Evolutionary conservation across 2,329 filamentous ascomycete genomes (phyloP), one percentile per base, ranked within the genome.

Genomic region (Elsinoe australis): DNA sequence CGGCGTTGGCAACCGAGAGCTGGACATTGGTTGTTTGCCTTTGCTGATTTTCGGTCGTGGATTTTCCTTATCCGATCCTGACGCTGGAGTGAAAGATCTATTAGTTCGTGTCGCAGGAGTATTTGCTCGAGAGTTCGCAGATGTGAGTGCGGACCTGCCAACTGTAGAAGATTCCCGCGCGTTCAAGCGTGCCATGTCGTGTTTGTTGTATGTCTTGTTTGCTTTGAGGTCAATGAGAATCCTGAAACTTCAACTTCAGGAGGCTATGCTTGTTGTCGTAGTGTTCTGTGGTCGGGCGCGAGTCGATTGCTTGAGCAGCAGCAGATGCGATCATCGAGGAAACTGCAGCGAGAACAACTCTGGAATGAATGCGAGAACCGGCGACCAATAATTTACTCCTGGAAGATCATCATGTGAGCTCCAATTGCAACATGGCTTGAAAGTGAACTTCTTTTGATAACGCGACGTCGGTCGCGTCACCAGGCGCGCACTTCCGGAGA

Each of bases 41-140:
- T 75, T 78, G 12, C 58, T 59, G 18, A 58, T 55, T 34, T 56
- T 53, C 12, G 55, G 21, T 8, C 31, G 12, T 14, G 57, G 60
- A 18, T 61, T 61, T 3, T 55, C 52, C 53, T 73, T 73, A 49
- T 74, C 71, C 52, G 72, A 70, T 53, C 73, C 70, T 7, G 67
- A 69, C 7, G 53, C 61, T 26, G 36, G 48, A 35, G 42, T 33
- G 35, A 12, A 44, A 22, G 34, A 50, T 38, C 14, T 38, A 3
- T 21, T 26, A 15, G 31, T 38, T 24, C 56, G 51, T 19, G 54
- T 55, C 18, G 42, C 48, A 3, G 58, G 29, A 31, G 51, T 49
- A 24, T 53, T 53, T 35, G 52, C 52, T 36, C 51, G 52, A 17
- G 26, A 39, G 5, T 32, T 29, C 5, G 18, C 7, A 7, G 38